Evolutionary conservation across 2,329 filamentous ascomycete genomes (phyloP), one percentile per base, ranked within the genome.

Genomic region (Colletotrichum sp.): DNA sequence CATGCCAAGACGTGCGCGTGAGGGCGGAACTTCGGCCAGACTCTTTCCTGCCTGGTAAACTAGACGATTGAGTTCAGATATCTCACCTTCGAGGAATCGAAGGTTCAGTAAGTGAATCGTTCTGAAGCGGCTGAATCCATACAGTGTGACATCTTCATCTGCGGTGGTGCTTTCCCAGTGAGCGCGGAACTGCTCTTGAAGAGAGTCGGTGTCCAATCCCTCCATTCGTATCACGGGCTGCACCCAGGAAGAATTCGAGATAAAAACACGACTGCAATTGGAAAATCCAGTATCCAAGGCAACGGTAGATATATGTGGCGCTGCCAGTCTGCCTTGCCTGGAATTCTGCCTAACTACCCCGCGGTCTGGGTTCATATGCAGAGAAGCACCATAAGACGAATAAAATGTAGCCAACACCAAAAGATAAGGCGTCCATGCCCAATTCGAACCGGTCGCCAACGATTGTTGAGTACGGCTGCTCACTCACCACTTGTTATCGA

Each of bases 391-490:
- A 5, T 13, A 8, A 6, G 10, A 13, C 44, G 44, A 21, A 52
- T 21, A 1, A 21, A 52, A 52, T 13, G 3, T 52, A 21, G 44
- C n/a, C 10, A 2, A 52, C 6, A 13, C n/a, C 10, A 13, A 21
- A 0, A 13, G n/a, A 21, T 13, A 52, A 52, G 44, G 6, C n/a
- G 0, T n/a, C 10, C 44, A 52, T 21, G 5, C n/a, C 44, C 12
- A 49, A 21, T 3, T 13, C n/a, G n/a, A 52, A 52, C 44, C 6
- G 2, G 44, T 5, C 44, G 44, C 4, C 44, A 21, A 13, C n/a
- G 12, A 4, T 52, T 21, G n/a, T 4, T 3, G 2, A 52, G 3
- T 21, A 21, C n/a, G 3, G 10, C 3, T 8, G 1, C 10, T 21
- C n/a, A 13, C n/a, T 21, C 44, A 21, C n/a, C 44, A 21, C n/a